Base-by-base conservation (phyloP, 345 rosid species). In the Hibiscus syriacus region DNA sequence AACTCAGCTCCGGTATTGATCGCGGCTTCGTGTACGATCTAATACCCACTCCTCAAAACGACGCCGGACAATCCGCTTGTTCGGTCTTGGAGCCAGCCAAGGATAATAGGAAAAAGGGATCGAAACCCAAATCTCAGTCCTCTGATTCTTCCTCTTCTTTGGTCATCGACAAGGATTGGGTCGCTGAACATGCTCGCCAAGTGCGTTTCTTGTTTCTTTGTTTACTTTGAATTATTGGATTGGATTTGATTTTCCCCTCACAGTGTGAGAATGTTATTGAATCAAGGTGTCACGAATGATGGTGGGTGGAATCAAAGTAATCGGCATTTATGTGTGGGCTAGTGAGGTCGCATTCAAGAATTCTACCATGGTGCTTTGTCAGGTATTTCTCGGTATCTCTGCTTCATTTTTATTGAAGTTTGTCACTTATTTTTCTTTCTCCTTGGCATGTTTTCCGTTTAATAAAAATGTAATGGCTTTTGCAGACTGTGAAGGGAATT, bases 141-240 rank as follows among this genome's bases (percentile, higher is more conserved):
- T 67, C 85, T 0, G 97, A 90, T 81, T 78, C 85, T 16, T 76
- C 89, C 65, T 78, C 91, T 41, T 78, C 90, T 54, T 17, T 93
- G 73, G 34, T 53, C n/a, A 77, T 93, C 14, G 98, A 90, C 75
- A 77, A 62, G 14, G 97, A 89, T 34, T 93, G 98, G 98, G 87
- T 93, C 2, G 90, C 96, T 0, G 97, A 93, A 77, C 98, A 93
- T 60, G 94, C 97, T 29, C 87, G 91, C 23, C 96, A 93, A 88
- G 98, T 93, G 54, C 19, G 9, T 55, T 13, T 25, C 10, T 69
- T 26, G 2, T 22, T 22, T 23, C 4, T 55, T 67, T 59, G 22
- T 0, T 2, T 32, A 7, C 17, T 57, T 52, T 30, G 52, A 39
- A 5, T 60, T 34, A 22, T 2, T 17, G 26, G n/a, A 61, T 26